These are phyloP conservation scores for Xerocomus brunneocitrinus DNA, from an alignment of 768 basidiomycete species.

Conservation along the genomic window DNA sequence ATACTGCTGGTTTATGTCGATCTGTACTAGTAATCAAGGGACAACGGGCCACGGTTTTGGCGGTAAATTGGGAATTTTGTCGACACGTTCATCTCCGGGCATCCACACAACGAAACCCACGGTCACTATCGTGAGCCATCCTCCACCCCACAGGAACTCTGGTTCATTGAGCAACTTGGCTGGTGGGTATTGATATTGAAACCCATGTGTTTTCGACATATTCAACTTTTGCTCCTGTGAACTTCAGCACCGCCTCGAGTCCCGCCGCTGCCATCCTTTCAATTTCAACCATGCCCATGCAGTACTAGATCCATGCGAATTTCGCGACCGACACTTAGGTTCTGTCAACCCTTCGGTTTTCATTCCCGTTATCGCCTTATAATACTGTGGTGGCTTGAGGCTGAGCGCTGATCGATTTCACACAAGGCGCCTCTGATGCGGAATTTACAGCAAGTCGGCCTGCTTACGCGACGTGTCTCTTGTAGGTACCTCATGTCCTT, in stretches of 20 bases:
- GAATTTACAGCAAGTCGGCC: slow-evolving; percentile 21
- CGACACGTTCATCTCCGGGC: neutral
- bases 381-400: neutral
- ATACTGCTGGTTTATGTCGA: neutral
- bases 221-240: neutral
- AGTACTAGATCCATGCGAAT: too few species aligned
- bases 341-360: neutral
- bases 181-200: neutral
- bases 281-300: too few species aligned
- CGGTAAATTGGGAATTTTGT: neutral
- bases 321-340: neutral
- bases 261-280: too few species aligned
- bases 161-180: neutral
- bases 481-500: slow-evolving; percentile 1
- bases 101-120: neutral
- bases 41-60: neutral
- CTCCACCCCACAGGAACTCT: neutral
- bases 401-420: neutral
- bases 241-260: neutral
- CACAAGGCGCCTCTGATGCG: neutral
- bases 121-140: neutral
- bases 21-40: neutral
- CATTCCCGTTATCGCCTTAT: neutral
- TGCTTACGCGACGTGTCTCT: neutral
- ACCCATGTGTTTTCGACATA: neutral